Evolutionary conservation across 305 asterid genomes (phyloP).

Genomic region (Fraxinus ornus): DNA sequence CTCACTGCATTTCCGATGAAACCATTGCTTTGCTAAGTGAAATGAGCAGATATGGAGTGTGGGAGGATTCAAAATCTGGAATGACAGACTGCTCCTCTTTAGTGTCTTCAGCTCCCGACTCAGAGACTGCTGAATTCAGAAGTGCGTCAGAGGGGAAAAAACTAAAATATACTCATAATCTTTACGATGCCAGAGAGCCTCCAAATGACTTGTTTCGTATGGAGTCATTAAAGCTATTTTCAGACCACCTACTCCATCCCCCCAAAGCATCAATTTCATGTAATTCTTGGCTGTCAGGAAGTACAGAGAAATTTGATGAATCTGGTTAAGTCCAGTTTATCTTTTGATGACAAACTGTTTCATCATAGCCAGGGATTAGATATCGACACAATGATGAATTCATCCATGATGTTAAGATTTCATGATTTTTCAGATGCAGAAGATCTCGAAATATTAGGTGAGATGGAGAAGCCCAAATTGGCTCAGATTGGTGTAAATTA

Average conservation of each 20-base stretch:
- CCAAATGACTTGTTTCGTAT: conserved; percentile 38
- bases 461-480: conserved; percentile 34
- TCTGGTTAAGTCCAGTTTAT: conserved; percentile 40
- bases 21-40: conserved; percentile 62
- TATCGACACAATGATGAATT: conserved; percentile 32
- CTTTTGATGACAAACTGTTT: conserved; percentile 39
- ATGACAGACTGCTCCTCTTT: conserved; percentile 88
- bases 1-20: conserved; percentile 73
- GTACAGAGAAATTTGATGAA: conserved; percentile 35
- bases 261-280: conserved; percentile 36
- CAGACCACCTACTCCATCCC: conserved; percentile 38
- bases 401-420: conserved; percentile 33
- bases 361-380: conserved; percentile 32
- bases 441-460: conserved; percentile 39
- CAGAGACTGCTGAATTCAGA: conserved; percentile 44
- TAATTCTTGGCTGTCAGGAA: conserved; percentile 49
- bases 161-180: conserved; percentile 44
- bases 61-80: conserved; percentile 84
- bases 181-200: conserved; percentile 31
- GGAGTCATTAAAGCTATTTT: conserved; percentile 44
- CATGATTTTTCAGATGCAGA: conserved; percentile 41
- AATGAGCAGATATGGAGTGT: conserved; percentile 68
- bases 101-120: conserved; percentile 62
- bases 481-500: conserved; percentile 34
- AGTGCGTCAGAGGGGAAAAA: conserved; percentile 49